Evolutionary conservation across 768 basidiomycete species (phyloP).

Genomic region (Megacollybia marginata): DNA sequence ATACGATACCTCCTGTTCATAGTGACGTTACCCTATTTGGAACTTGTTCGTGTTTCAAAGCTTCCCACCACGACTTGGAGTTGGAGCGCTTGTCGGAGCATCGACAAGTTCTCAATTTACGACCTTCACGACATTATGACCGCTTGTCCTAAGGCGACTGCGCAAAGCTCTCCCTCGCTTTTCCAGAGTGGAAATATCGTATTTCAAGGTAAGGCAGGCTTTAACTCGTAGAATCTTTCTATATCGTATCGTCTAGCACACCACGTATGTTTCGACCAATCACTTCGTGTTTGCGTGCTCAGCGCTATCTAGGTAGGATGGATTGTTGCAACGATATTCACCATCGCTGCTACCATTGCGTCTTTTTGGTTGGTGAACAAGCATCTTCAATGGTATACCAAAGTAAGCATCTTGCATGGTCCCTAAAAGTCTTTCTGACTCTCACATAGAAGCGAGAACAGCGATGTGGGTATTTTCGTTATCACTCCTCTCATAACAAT

Average conservation of each 20-base stretch:
- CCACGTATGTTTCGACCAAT: constrained; percentile 33
- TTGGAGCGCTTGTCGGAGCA: too few species aligned
- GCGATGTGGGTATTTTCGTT: constrained; percentile 36
- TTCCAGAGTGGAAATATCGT: constrained; percentile 54
- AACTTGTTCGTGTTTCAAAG: neutral
- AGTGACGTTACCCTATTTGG: too few species aligned
- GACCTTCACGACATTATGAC: neutral
- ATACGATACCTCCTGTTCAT: too few species aligned
- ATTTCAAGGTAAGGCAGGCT: constrained; percentile 44
- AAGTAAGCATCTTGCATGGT: constrained; percentile 32
- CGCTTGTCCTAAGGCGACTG: constrained; percentile 31
- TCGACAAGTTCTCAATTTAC: neutral
- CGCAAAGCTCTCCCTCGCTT: constrained; percentile 44
- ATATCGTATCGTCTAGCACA: constrained; percentile 31
- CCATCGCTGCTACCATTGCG: constrained; percentile 43
- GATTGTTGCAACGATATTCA: constrained; percentile 56
- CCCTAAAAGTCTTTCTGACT: neutral
- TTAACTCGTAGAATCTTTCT: neutral
- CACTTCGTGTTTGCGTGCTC: constrained; percentile 1
- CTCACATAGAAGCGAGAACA: constrained; percentile 57
- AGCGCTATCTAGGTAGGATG: constrained; percentile 48
- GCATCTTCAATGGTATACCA: constrained; percentile 67
- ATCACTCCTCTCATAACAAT: neutral
- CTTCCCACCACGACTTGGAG: too few species aligned
- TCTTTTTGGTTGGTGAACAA: constrained; percentile 72